Evolutionary conservation across 306 rosid genomes (phyloP).

Genomic region (Acacia melanoxylon): DNA sequence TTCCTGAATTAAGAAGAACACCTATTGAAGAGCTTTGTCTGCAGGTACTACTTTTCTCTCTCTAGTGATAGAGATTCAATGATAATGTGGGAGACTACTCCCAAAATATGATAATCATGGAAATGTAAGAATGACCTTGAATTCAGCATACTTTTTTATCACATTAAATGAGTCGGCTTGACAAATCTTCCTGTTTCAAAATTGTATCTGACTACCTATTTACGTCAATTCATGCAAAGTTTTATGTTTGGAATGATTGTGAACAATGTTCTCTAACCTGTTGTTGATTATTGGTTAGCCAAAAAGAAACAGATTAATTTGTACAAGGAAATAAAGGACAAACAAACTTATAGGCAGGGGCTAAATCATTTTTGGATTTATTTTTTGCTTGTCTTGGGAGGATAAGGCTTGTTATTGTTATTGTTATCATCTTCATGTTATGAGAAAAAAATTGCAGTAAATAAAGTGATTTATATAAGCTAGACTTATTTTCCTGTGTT

Average conservation of each 20-base stretch:
- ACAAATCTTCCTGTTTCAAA: not conserved
- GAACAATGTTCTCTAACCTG: not conserved
- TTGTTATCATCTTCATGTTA: not conserved
- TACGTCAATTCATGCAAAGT: not conserved
- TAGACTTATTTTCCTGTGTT: not conserved
- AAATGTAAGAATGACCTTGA: slow-evolving; percentile 11
- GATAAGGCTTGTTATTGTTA: not conserved
- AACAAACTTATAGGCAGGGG: not conserved
- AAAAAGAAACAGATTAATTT: not conserved
- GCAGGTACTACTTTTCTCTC: slow-evolving; percentile 62
- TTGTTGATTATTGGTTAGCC: not conserved
- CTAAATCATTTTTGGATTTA: not conserved
- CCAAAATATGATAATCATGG: not conserved
- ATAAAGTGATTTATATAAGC: slow-evolving; percentile 22
- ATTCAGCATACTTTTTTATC: not conserved
- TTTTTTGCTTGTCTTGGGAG: not conserved
- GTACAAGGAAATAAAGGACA: not conserved
- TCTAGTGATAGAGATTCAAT: slow-evolving; percentile 8
- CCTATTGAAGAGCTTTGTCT: slow-evolving; percentile 93
- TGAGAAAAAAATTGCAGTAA: not conserved
- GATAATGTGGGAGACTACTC: not conserved
- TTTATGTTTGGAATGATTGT: not conserved
- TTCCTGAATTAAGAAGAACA: slow-evolving; percentile 94
- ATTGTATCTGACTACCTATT: not conserved
- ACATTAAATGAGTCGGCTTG: not conserved